A percentile compares a stretch with the other conserved stretches of the same genome.
Evolutionary conservation across 345 rosid genomes (phyloP).

Genomic region (Orychophragmus violaceus): DNA sequence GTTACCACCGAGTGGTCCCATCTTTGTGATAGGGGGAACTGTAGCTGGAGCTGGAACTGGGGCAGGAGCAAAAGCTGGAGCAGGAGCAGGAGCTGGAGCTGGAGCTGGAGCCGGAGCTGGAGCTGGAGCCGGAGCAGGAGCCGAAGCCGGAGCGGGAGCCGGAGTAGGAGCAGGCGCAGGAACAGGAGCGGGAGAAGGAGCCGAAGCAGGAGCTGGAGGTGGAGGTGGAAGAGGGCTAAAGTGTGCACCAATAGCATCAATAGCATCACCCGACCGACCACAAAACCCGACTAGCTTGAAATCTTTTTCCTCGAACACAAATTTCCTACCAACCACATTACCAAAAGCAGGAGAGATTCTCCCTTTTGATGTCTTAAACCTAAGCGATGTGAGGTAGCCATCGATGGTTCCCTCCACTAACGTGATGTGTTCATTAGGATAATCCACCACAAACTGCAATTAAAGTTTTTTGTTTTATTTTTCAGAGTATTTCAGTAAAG

Average conservation of each 20-base stretch:
- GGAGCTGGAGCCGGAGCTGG: no score
- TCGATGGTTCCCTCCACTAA: slow-evolving; percentile 22
- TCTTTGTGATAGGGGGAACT: no score
- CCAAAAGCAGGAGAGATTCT: slow-evolving; percentile 21
- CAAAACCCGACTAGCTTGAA: slow-evolving; percentile 22
- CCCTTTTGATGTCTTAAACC: slow-evolving; percentile 23
- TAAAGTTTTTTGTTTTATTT: neutral
- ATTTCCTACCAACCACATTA: slow-evolving; percentile 12
- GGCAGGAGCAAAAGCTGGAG: no score
- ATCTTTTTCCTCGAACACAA: slow-evolving; percentile 8
- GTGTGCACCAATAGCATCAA: slow-evolving; percentile 24
- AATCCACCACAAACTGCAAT: slow-evolving; percentile 20
- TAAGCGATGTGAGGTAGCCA: slow-evolving; percentile 5
- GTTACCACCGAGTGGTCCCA: slow-evolving; percentile 10
- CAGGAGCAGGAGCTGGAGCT: no score
- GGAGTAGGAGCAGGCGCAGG: no score
- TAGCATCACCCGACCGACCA: slow-evolving; percentile 11
- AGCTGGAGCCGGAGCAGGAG: neutral
- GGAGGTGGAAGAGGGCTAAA: slow-evolving; percentile 1
- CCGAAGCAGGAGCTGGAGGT: neutral
- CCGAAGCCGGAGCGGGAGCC: neutral
- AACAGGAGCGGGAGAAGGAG: neutral
- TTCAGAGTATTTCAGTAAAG: neutral
- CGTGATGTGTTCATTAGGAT: slow-evolving; percentile 25
- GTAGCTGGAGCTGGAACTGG: no score